These are phyloP conservation scores for Colletotrichum coccodes DNA, from an alignment of 2,329 filamentous ascomycete species.

Conservation along the genomic window DNA sequence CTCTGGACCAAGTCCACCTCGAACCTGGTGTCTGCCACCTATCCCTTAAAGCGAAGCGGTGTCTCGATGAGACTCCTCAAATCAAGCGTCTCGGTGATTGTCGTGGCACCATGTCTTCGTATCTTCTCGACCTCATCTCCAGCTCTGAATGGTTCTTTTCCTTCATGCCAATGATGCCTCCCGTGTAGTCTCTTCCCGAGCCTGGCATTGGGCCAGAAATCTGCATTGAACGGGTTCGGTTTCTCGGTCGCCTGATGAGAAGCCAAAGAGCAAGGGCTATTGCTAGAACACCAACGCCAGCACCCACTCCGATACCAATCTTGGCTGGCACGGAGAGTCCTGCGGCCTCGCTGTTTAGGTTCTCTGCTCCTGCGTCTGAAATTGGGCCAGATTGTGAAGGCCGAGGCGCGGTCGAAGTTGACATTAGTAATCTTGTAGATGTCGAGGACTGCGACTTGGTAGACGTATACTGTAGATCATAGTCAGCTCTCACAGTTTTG, in stretches of 20 bases:
- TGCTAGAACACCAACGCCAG: constrained; percentile 53
- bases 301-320: constrained; percentile 60
- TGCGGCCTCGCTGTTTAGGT: constrained; percentile 15
- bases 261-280: constrained; percentile 51
- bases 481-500: not conserved
- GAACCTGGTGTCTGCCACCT: not conserved
- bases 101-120: constrained; percentile 67
- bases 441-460: constrained; percentile 15
- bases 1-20: not conserved
- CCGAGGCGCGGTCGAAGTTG: constrained; percentile 21
- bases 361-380: not conserved
- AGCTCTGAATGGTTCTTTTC: constrained; percentile 52
- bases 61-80: not conserved
- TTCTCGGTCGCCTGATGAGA: constrained; percentile 47
- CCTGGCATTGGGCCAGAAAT: constrained; percentile 64
- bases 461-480: not conserved
- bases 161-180: constrained; percentile 19
- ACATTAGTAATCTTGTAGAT: constrained; percentile 25
- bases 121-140: constrained; percentile 62
- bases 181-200: constrained; percentile 47
- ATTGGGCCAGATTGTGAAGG: constrained; percentile 7
- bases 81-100: constrained; percentile 58
- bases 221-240: constrained; percentile 46
- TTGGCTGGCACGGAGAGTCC: constrained; percentile 56
- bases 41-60: not conserved